phyloP scores from a whole-genome alignment of 208 protist species.

The Leptomonas pyrrhocoris region DNA sequence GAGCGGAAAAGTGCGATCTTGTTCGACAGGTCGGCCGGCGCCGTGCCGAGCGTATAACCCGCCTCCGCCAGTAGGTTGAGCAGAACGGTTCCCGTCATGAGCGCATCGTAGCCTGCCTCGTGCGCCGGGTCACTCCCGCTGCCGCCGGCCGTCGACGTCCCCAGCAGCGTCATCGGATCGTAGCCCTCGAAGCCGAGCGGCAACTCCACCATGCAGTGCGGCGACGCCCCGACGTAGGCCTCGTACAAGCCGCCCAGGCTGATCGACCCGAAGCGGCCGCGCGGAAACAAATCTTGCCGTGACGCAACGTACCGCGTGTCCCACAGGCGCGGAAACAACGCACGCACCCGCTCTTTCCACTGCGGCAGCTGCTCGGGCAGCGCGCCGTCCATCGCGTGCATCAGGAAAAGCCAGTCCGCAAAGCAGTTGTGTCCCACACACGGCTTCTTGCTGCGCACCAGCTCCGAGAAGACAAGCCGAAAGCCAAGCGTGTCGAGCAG shows the following conservation, averaged over 20 bases:
- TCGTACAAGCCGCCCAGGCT: constrained; percentile 64
- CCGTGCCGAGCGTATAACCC: constrained; percentile 26
- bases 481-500: constrained; percentile 66
- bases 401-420: constrained; percentile 77
- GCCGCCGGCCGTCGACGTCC: constrained; percentile 10
- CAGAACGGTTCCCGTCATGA: constrained; percentile 71
- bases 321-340: constrained; percentile 67
- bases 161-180: constrained; percentile 47
- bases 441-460: constrained; percentile 66
- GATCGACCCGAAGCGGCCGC: constrained; percentile 37
- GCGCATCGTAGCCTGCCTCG: constrained; percentile 78
- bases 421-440: constrained; percentile 86
- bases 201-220: constrained; percentile 44
- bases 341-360: constrained; percentile 47
- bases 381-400: constrained; percentile 43
- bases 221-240: constrained; percentile 48
- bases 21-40: constrained; percentile 40
- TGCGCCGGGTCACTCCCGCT: constrained; percentile 32
- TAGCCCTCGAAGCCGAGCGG: constrained; percentile 71
- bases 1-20: constrained; percentile 65
- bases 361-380: constrained; percentile 46
- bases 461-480: constrained; percentile 62
- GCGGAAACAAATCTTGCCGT: constrained; percentile 44
- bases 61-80: constrained; percentile 69
- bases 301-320: constrained; percentile 70